These are phyloP conservation scores for Discostella stelligeroides DNA, from an alignment of 108 stramenopile species.

Conservation along the genomic window DNA sequence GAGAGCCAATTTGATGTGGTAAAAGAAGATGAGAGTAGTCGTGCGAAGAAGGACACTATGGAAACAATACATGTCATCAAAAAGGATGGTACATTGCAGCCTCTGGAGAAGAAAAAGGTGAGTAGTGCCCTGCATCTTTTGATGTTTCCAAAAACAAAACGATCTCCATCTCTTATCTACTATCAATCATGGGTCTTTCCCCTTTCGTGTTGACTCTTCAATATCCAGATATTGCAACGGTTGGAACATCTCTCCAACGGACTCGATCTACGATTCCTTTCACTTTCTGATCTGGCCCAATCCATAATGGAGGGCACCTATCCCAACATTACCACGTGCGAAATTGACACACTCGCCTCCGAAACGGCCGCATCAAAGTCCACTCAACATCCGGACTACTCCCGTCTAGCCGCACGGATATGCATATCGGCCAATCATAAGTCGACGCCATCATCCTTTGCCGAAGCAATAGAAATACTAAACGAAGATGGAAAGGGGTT, in stretches of 20 bases:
- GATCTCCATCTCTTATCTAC: neutral
- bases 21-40: no score
- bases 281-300: constrained; percentile 55
- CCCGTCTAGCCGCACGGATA: constrained; percentile 92
- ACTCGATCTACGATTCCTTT: constrained; percentile 51
- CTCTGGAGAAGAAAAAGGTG: constrained; percentile 54
- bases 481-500: constrained; percentile 61
- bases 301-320: constrained; percentile 77
- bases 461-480: constrained; percentile 69
- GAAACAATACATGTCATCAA: constrained; percentile 21
- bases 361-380: constrained; percentile 93
- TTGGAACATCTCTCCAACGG: constrained; percentile 48
- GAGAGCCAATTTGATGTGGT: no score
- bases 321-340: constrained; percentile 87
- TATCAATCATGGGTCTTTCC: neutral
- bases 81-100: constrained; percentile 47
- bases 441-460: constrained; percentile 81
- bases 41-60: neutral
- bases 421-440: constrained; percentile 87
- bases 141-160: no score
- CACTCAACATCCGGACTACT: constrained; percentile 94
- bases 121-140: no score
- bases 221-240: constrained; percentile 49
- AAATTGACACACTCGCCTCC: constrained; percentile 95
- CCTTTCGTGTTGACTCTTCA: constrained; percentile 2